Percentiles rank a stretch among this genome's conserved stretches.
Conservation (phyloP, 139 green algal genomes). For the Chlamydomonas incerta region DNA sequence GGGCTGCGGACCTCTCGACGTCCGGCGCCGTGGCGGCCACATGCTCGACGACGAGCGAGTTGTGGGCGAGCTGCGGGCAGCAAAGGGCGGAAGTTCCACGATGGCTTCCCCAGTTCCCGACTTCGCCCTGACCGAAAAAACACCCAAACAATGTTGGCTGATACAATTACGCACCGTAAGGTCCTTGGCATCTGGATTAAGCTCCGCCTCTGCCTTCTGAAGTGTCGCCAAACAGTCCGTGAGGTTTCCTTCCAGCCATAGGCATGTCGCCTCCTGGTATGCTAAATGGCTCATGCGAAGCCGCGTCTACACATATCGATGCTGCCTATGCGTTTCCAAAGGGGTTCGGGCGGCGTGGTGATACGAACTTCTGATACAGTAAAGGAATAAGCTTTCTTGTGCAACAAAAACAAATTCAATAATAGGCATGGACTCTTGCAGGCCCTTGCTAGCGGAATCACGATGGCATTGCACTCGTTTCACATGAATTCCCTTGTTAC, state of each 20-base stretch:
- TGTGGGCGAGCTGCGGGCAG: conserved; percentile 34
- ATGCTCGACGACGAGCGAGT: conserved; percentile 37
- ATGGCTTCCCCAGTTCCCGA: too few species aligned
- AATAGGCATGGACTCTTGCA: too few species aligned
- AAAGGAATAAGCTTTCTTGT: too few species aligned
- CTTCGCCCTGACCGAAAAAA: too few species aligned
- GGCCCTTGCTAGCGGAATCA: too few species aligned
- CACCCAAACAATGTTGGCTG: too few species aligned
- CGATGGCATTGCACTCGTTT: too few species aligned
- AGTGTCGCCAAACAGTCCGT: not conserved
- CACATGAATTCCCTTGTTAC: too few species aligned
- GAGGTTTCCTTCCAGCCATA: conserved; percentile 17
- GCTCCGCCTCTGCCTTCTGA: conserved; percentile 17
- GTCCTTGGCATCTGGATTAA: conserved; percentile 8
- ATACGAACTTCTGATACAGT: too few species aligned
- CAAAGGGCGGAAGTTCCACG: not conserved
- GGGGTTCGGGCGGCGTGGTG: too few species aligned
- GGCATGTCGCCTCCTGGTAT: conserved; percentile 29
- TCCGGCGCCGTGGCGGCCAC: not conserved
- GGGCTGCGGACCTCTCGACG: not conserved
- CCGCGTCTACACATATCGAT: not conserved
- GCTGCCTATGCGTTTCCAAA: not conserved
- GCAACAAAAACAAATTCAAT: too few species aligned
- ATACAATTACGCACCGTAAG: not conserved
- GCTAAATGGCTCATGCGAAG: conserved; percentile 13